A percentile compares a stretch with the other conserved stretches of the same genome.
Evolutionary conservation across 2,329 filamentous ascomycete species (phyloP).

Genomic region (Colletotrichum costaricense): DNA sequence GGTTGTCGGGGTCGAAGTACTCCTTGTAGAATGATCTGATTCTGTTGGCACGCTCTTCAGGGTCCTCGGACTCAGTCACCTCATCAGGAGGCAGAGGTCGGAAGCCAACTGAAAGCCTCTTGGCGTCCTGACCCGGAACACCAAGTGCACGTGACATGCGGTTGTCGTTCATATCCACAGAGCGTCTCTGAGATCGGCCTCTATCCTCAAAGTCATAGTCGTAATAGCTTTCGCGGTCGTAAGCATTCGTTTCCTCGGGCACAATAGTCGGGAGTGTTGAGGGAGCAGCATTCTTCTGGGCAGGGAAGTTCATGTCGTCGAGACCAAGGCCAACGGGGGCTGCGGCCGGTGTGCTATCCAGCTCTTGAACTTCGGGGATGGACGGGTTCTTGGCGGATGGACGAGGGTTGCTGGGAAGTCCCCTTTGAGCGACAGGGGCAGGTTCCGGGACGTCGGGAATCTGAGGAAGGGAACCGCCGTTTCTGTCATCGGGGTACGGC

Average conservation of each 20-base stretch:
- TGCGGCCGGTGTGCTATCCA: conserved; percentile 26
- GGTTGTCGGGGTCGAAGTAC: conserved; percentile 86
- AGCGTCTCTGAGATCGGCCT: conserved; percentile 48
- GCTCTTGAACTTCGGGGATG: conserved; percentile 14
- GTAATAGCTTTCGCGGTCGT: conserved; percentile 39
- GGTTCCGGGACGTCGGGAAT: conserved; percentile 52
- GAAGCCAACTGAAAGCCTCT: conserved; percentile 76
- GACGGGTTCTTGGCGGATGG: conserved; percentile 28
- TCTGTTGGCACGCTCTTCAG: conserved; percentile 92
- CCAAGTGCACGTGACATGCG: conserved; percentile 54
- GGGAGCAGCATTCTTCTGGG: conserved; percentile 50
- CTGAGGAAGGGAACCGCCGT: conserved; percentile 38
- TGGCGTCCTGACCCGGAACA: conserved; percentile 65
- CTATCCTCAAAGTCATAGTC: conserved; percentile 46
- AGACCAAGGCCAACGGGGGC: conserved; percentile 36
- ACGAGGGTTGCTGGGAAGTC: conserved; percentile 33
- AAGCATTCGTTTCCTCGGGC: conserved; percentile 31
- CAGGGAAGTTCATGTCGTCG: conserved; percentile 32
- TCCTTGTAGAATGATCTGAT: conserved; percentile 99
- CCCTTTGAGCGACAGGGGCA: conserved; percentile 46
- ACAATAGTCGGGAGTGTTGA: conserved; percentile 45
- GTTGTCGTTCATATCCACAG: conserved; percentile 40
- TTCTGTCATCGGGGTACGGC: conserved; percentile 48
- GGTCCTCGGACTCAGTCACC: conserved; percentile 82
- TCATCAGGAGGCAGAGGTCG: conserved; percentile 91